phyloP scores from a whole-genome alignment of 1,284 basidiomycete species.

The Cryptococcus deneoformans region DNA sequence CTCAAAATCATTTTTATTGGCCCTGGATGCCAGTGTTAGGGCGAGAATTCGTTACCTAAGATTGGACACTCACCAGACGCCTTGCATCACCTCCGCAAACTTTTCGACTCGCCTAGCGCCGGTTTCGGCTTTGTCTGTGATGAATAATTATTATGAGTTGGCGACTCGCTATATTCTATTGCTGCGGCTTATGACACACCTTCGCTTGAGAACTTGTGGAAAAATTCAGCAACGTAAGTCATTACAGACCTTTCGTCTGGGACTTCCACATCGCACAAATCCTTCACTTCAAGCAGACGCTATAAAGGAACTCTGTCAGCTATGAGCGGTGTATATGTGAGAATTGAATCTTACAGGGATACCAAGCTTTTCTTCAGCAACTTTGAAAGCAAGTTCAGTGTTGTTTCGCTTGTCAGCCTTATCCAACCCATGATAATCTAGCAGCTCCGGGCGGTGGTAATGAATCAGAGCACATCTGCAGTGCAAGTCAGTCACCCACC shows the following conservation, averaged over 20 bases:
- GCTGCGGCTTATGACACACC: conserved; percentile 53
- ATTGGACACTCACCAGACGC: conserved; percentile 43
- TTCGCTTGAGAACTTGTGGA: conserved; percentile 97
- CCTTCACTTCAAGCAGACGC: conserved; percentile 94
- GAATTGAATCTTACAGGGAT: conserved; percentile 67
- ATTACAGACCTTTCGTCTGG: conserved; percentile 87
- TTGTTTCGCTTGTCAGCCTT: conserved; percentile 77
- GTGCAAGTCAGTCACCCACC: background rate
- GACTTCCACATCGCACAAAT: conserved; percentile 81
- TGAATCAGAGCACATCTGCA: conserved; percentile 92
- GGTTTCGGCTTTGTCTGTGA: conserved; percentile 85
- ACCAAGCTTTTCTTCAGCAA: conserved; percentile 80
- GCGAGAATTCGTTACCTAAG: background rate
- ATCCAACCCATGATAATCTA: conserved; percentile 78
- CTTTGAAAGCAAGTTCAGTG: conserved; percentile 77
- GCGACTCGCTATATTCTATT: background rate
- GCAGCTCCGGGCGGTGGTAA: conserved; percentile 89
- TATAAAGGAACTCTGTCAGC: conserved; percentile 44
- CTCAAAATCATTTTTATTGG: conserved; percentile 82
- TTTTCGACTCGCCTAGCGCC: conserved; percentile 91
- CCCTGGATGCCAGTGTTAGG: conserved; percentile 60
- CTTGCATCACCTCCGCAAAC: conserved; percentile 91
- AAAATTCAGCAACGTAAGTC: conserved; percentile 77
- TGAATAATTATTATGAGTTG: background rate
- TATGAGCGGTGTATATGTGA: background rate